phyloP scores from a whole-genome alignment of 1,139 yeast species.

The Taphrina sp. region DNA sequence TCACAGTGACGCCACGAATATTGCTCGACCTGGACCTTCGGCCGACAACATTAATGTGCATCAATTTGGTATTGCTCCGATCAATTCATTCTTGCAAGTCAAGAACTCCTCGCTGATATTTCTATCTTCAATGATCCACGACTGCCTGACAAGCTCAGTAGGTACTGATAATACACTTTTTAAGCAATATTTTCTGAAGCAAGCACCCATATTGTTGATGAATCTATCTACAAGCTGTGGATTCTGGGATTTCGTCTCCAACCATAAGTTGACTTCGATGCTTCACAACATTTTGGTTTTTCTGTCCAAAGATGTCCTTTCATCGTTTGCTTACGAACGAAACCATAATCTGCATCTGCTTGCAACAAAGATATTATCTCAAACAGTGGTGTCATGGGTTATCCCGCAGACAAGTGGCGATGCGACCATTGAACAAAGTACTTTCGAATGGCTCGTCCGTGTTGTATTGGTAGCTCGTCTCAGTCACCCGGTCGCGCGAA shows the following conservation, averaged over 20 bases:
- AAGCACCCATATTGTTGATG: not conserved
- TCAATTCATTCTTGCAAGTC: no score
- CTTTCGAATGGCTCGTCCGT: slow-evolving; percentile 6
- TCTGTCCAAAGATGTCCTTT: not conserved
- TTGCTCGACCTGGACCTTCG: no score
- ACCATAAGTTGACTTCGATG: no score
- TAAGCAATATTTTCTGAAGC: not conserved
- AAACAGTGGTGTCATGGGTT: not conserved
- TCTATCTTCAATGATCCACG: no score
- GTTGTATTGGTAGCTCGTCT: slow-evolving; percentile 1
- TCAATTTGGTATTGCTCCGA: no score
- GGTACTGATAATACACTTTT: no score
- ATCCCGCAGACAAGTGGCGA: no score
- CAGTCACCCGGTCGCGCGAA: not conserved
- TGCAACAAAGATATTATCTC: slow-evolving; percentile 1
- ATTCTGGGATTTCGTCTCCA: not conserved
- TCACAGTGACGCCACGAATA: no score
- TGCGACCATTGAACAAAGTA: not conserved
- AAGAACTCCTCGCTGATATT: no score
- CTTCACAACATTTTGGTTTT: not conserved
- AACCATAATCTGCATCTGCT: not conserved
- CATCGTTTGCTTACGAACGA: slow-evolving; percentile 2
- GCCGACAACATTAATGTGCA: no score
- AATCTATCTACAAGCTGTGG: not conserved
- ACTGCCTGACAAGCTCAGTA: no score